Base-by-base conservation (phyloP, 2,329 filamentous ascomycete species). In the Chaetomiaceae sp. region DNA sequence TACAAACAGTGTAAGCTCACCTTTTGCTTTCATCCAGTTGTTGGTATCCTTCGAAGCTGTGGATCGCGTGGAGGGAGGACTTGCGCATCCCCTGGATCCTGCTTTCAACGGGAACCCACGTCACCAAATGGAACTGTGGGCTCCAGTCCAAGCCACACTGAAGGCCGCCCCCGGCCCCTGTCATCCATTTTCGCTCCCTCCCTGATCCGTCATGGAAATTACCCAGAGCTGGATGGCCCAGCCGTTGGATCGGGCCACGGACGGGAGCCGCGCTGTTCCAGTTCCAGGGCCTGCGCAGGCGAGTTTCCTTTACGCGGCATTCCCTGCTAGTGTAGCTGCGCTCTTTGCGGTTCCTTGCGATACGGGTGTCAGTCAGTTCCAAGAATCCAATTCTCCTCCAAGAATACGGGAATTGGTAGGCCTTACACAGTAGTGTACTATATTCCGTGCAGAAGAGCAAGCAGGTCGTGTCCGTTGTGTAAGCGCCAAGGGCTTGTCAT, bases 121-220 rank as follows among this genome's bases (percentile, higher is more conserved):
- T 39, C 43, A 46, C 39, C 37, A 24, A 30, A 18, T 19, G 34
- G 26, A 22, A 22, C 14, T 29, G 43, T 45, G 36, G 48, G 39
- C 29, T 45, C 22, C 29, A 48, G 42, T 36, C 49, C 42, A 48
- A 51, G 49, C 45, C 49, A 48, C 45, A 35, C 45, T 14, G 45
- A 39, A 14, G 38, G 45, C 49, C 38, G 17, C 19, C 45, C 45
- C 12, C 40, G 48, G 24, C 29, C 36, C 20, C 34, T 45, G 40
- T 9, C 20, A 34, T 14, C 20, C 10, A 30, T 19, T 9, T 15
- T 5, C 38, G 30, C 24, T 47, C 44, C 27, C 27, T 35, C 27
- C n/a, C 27, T 20, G 43, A 37, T 27, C 38, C 44, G 40, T 37
- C 29, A 30, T 14, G 36, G 29, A 47, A 46, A 47, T 39, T 50